Conservation (phyloP, 108 stramenopile genomes). For the Skeletonema potamos region DNA sequence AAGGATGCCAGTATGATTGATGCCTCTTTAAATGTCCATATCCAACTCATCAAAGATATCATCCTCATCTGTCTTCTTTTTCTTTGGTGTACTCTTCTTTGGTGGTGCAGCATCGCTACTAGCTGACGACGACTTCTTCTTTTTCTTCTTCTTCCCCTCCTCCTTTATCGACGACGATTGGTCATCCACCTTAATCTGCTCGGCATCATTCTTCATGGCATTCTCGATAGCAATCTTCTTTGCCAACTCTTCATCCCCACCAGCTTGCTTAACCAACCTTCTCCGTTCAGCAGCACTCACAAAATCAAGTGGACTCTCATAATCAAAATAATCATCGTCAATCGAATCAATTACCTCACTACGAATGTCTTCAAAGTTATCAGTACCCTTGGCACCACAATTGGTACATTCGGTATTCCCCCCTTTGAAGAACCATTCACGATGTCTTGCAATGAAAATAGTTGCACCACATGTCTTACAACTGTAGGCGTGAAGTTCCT, state of each 20-base stretch:
- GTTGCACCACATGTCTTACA: constrained; percentile 83
- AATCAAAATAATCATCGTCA: constrained; percentile 83
- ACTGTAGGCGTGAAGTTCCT: constrained; percentile 76
- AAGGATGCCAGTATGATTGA: background rate
- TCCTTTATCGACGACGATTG: background rate
- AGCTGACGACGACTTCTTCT: constrained; percentile 35
- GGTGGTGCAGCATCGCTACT: background rate
- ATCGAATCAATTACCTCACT: constrained; percentile 74
- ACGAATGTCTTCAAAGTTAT: constrained; percentile 82
- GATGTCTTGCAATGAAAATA: constrained; percentile 79
- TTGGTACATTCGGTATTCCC: constrained; percentile 75
- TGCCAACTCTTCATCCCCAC: constrained; percentile 78
- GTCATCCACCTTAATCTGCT: constrained; percentile 22
- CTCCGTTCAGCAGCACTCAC: constrained; percentile 75
- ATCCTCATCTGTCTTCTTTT: constrained; percentile 4
- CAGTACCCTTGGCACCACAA: constrained; percentile 81
- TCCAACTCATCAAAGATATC: constrained; percentile 19
- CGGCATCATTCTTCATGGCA: constrained; percentile 38
- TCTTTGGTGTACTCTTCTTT: background rate
- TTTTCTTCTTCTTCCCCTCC: constrained; percentile 23
- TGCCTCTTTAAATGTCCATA: constrained; percentile 1
- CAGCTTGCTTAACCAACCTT: constrained; percentile 64
- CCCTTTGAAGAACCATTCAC: constrained; percentile 88
- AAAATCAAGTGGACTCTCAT: constrained; percentile 83
- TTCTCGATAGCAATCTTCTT: constrained; percentile 67